These are phyloP conservation scores for Raddia distichophylla DNA, from an alignment of 176 grass and related monocot species.

Conservation along the genomic window DNA sequence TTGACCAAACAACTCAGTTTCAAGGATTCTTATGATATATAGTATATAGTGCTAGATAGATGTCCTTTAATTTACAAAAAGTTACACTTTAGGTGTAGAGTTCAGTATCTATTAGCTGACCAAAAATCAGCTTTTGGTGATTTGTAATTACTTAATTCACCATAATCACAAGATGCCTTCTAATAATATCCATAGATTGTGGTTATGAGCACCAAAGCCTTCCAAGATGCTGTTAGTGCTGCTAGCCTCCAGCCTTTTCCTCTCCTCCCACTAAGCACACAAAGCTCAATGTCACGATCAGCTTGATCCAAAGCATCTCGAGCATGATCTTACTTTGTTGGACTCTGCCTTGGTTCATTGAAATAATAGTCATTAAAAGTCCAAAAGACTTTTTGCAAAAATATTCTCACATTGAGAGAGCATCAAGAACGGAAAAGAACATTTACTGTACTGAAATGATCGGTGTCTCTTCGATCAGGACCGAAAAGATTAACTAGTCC, in stretches of 20 bases:
- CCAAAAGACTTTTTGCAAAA: slow-evolving; percentile 44
- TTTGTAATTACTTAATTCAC: slow-evolving; percentile 23
- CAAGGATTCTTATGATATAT: slow-evolving; percentile 15
- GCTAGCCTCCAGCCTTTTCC: slow-evolving; percentile 47
- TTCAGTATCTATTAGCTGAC: slow-evolving; percentile 40
- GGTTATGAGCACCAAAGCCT: slow-evolving; percentile 46
- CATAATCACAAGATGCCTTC: slow-evolving; percentile 48
- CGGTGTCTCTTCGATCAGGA: slow-evolving; percentile 29
- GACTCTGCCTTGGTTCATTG: slow-evolving; percentile 51
- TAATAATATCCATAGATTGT: slow-evolving; percentile 61
- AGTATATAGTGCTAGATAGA: not conserved
- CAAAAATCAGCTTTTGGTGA: slow-evolving; percentile 34
- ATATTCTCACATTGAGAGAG: slow-evolving; percentile 46
- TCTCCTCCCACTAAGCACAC: slow-evolving; percentile 58
- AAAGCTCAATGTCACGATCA: slow-evolving; percentile 64
- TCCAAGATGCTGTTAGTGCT: slow-evolving; percentile 61
- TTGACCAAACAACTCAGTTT: slow-evolving; percentile 12
- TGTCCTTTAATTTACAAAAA: slow-evolving; percentile 23
- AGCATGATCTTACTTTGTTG: slow-evolving; percentile 61
- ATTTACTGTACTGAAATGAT: slow-evolving; percentile 46
- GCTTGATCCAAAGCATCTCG: slow-evolving; percentile 67
- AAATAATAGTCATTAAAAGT: slow-evolving; percentile 56
- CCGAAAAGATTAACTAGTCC: slow-evolving; percentile 44
- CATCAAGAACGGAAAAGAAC: slow-evolving; percentile 39
- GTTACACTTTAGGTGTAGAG: not conserved